These are phyloP conservation scores for Pseudopithomyces maydicus DNA, from an alignment of 2,329 filamentous ascomycete genomes.

Conservation along the genomic window DNA sequence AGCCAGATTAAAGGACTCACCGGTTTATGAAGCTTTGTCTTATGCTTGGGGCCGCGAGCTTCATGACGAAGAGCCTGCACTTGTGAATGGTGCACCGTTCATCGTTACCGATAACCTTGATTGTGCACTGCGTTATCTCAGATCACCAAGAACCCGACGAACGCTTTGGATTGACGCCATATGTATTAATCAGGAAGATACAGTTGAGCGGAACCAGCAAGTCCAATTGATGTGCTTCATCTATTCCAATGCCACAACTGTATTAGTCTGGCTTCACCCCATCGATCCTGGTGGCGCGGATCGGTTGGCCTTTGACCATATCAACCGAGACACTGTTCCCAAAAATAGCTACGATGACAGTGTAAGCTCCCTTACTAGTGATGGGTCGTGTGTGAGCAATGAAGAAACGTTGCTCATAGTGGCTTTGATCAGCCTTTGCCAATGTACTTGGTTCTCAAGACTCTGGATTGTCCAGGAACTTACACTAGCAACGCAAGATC, in stretches of 20 bases:
- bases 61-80: neutral
- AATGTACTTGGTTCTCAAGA: neutral
- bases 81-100: neutral
- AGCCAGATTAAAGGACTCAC: neutral
- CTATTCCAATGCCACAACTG: constrained; percentile 1
- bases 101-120: neutral
- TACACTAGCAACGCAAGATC: neutral
- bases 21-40: neutral
- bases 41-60: neutral
- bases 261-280: constrained; percentile 2
- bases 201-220: constrained; percentile 1
- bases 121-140: neutral
- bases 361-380: too few species aligned
- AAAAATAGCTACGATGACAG: neutral
- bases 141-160: neutral
- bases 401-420: neutral
- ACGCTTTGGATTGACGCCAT: neutral
- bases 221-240: constrained; percentile 2
- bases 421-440: neutral
- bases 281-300: neutral
- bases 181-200: constrained; percentile 2
- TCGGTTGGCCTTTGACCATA: neutral
- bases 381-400: neutral
- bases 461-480: constrained; percentile 5
- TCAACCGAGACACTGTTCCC: neutral